Evolutionary conservation across 805 yeast genomes (phyloP), one percentile per base, ranked within the genome.

Genomic region (Cyberlindnera japonica): DNA sequence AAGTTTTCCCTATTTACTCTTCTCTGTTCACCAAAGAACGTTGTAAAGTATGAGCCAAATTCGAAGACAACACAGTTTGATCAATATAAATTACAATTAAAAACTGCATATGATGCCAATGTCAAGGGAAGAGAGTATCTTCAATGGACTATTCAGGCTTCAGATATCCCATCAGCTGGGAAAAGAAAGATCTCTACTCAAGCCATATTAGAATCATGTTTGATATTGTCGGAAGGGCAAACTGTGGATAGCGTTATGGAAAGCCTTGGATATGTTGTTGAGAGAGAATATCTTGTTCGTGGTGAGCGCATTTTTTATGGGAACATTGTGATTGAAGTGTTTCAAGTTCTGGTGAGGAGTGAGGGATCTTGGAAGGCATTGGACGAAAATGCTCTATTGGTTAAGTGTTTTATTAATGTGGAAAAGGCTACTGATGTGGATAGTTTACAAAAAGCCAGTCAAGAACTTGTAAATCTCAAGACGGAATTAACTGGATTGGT

Each of bases 141-240:
- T 23, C 48, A 50, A 6, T 84, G 90, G 91, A 71, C 81, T 1
- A 53, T 84, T 7, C 83, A 77, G 49, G 67, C 79, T 19, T 67
- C 77, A 5, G 95, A 85, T 60, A 81, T 85, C 11, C 93, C 93
- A 2, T 75, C 81, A 6, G 90, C 87, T 9, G 91, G 91, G 4
- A 74, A 70, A 62, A 71, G 75, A 53, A 72, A 74, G 58, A 81
- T 74, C 40, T 73, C 71, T 18, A 77, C 74, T 44, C 95, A 88
- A 57, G 74, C 85, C 14, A 71, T 86, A 11, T 69, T 81, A 45
- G 88, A 82, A 54, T 59, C 76, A 13, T 52, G 57, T 13, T 48
- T 75, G 6, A 27, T 50, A 9, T 51, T 62, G 6, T 61, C 62
- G 10, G 22, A 56, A 40, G 47, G 62, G 45, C 49, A 65, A 40